phyloP scores from a whole-genome alignment of 805 yeast species.

The Yamadazyma nakazawae region DNA sequence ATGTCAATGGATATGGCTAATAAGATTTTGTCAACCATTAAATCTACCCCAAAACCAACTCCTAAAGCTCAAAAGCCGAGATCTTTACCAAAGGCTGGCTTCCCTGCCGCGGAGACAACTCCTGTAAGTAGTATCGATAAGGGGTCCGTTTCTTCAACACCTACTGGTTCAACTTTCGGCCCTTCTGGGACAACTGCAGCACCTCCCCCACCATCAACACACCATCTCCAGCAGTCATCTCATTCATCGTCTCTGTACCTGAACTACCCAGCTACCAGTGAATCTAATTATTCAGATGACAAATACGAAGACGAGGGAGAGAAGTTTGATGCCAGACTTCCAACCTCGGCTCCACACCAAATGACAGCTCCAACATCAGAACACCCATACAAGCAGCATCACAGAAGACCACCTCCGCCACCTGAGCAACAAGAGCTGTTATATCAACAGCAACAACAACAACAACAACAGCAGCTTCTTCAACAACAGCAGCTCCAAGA shows the following conservation, averaged over 20 bases:
- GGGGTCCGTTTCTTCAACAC: constrained; percentile 6
- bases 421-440: not conserved
- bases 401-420: constrained; percentile 21
- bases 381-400: constrained; percentile 19
- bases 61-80: constrained; percentile 10
- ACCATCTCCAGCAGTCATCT: not conserved
- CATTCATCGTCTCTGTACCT: not conserved
- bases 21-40: constrained; percentile 79
- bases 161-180: not conserved
- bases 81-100: constrained; percentile 9
- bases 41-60: constrained; percentile 49
- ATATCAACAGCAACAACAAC: not conserved
- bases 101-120: constrained; percentile 13
- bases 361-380: constrained; percentile 19
- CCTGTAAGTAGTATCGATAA: constrained; percentile 9
- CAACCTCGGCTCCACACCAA: constrained; percentile 29
- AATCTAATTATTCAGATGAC: constrained; percentile 15
- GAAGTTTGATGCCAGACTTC: constrained; percentile 21
- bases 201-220: constrained; percentile 1
- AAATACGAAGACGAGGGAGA: constrained; percentile 17
- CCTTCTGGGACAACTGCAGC: not conserved
- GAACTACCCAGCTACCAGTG: not conserved
- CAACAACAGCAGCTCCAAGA: not conserved
- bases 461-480: not conserved
- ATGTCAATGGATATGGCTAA: constrained; percentile 98